phyloP scores from a whole-genome alignment of 139 green algal genomes.

The Dunaliella primolecta region DNA sequence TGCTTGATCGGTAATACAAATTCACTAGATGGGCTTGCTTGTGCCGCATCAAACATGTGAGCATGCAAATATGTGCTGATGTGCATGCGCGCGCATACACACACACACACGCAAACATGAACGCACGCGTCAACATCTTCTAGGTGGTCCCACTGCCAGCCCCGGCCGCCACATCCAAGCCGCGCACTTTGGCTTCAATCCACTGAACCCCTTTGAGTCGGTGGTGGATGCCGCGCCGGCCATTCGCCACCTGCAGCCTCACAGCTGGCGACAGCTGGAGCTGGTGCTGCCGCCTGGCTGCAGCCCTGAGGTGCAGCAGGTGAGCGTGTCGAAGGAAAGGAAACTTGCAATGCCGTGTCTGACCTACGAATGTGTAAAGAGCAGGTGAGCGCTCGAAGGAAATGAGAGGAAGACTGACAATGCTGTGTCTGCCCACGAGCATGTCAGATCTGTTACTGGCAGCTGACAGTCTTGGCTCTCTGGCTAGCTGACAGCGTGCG shows the following conservation, averaged over 20 bases:
- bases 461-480: no score
- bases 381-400: no score
- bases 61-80: neutral
- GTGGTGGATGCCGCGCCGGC: conserved; percentile 26
- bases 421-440: no score
- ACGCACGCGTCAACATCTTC: neutral
- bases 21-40: no score
- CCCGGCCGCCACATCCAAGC: conserved; percentile 6
- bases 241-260: neutral
- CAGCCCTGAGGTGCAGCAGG: neutral
- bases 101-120: neutral
- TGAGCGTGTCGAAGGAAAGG: neutral
- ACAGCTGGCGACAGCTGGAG: neutral
- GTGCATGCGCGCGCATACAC: neutral
- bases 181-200: conserved; percentile 8
- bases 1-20: no score
- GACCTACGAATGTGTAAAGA: no score
- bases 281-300: conserved; percentile 19
- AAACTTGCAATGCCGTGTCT: no score
- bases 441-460: no score
- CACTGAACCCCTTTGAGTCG: conserved; percentile 32
- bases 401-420: no score
- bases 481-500: no score
- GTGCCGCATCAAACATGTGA: no score
- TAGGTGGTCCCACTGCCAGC: neutral